phyloP scores from a whole-genome alignment of 2,329 filamentous ascomycete species.

The Botrytis fragariae region DNA sequence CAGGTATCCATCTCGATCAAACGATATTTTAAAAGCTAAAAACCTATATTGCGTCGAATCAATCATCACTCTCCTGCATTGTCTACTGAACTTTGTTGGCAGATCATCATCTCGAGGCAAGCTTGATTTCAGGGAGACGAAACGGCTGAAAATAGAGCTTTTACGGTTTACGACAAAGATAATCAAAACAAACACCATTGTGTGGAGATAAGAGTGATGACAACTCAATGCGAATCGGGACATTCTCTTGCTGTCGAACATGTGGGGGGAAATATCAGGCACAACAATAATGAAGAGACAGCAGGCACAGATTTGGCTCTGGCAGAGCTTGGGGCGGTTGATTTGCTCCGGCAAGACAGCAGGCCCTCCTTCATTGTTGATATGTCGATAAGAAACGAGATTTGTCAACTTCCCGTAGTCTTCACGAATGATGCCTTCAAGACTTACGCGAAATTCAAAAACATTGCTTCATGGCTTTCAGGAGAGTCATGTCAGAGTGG shows the following conservation, averaged over 20 bases:
- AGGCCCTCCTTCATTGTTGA: constrained; percentile 1
- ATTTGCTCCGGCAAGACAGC: background rate
- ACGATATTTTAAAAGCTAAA: background rate
- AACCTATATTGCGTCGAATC: background rate
- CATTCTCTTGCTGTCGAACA: background rate
- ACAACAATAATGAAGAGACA: background rate
- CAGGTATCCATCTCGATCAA: background rate
- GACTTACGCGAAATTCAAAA: background rate
- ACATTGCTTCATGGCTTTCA: background rate
- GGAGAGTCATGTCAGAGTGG: background rate
- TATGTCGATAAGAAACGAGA: background rate
- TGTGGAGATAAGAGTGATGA: background rate
- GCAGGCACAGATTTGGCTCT: background rate
- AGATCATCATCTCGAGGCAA: background rate
- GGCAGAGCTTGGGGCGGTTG: constrained; percentile 1
- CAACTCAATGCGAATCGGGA: background rate
- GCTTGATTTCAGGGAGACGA: background rate
- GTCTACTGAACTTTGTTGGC: background rate
- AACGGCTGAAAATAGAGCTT: background rate
- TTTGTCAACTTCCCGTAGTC: background rate
- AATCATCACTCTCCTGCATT: background rate
- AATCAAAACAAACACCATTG: background rate
- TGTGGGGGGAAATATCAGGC: background rate
- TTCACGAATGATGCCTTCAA: constrained; percentile 4
- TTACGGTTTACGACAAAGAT: background rate